Percentiles rank a stretch among this genome's conserved stretches.
These are phyloP conservation scores for Hymenoscyphus infarciens DNA, from an alignment of 2,329 filamentous ascomycete genomes.

Conservation along the genomic window DNA sequence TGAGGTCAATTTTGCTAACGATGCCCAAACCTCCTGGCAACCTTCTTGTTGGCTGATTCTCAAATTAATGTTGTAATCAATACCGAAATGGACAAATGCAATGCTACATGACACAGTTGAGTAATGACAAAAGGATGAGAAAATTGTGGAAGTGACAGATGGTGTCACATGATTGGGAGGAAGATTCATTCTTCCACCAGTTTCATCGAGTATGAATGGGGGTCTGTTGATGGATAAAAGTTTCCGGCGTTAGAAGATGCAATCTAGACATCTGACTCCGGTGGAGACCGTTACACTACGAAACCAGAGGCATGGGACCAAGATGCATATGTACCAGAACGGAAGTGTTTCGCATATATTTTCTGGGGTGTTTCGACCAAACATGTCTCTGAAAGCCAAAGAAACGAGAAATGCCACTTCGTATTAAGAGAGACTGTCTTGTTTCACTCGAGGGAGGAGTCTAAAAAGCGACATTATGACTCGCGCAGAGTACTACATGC, in stretches of 20 bases:
- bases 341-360: neutral
- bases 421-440: neutral
- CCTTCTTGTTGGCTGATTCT: neutral
- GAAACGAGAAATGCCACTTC: neutral
- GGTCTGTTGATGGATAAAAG: neutral
- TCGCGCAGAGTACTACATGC: neutral
- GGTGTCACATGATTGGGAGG: constrained; percentile 1
- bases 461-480: neutral
- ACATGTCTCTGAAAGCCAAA: neutral
- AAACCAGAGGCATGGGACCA: constrained; percentile 2
- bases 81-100: neutral
- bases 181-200: neutral
- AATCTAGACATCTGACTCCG: neutral
- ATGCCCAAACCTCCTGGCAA: neutral
- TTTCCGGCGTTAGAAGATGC: neutral
- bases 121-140: neutral
- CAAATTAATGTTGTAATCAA: constrained; percentile 1
- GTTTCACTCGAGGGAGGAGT: neutral
- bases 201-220: neutral
- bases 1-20: neutral
- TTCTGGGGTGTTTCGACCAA: neutral
- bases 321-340: neutral
- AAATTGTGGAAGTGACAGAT: neutral
- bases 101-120: neutral
- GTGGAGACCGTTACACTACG: neutral